Base-by-base conservation (phyloP, 2,329 filamentous ascomycete genomes). In the Fusarium chlamydosporum region DNA sequence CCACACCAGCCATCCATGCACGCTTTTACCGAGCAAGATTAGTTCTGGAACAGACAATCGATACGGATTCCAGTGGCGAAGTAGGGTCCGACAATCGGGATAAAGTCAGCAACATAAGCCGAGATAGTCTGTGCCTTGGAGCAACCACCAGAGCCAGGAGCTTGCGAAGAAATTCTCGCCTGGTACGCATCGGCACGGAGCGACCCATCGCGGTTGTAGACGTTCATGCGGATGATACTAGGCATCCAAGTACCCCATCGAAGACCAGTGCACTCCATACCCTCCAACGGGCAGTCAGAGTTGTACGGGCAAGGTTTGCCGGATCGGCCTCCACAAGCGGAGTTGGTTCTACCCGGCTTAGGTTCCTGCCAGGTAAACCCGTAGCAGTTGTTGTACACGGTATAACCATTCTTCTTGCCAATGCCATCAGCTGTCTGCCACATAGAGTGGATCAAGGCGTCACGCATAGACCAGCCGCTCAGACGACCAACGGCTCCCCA, bases 161-260 rank as follows among this genome's bases (percentile, higher is more conserved):
- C 38, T 12, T 58, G 48, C 6, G 55, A 58, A 3, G 55, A 58
- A 3, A 58, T 55, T 13, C 55, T 42, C 0, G 48, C 55, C 12
- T 58, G 55, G 8, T 58, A 58, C 1, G 48, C 55, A 26, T 58
- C 55, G 1, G 55, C 55, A 2, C 55, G 55, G 0, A 58, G 48
- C 0, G 55, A 58, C 31, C 55, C 55, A 4, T 58, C 55, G 2
- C 55, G 48, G 48, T 58, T 58, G 33, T 58, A 58, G 6, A 58
- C 55, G 2, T 58, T 58, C 31, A 58, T 55, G 23, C 55, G 55
- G 4, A 58, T 43, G 7, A 58, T 58, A 4, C 55, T 58, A n/a
- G 55, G 55, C n/a, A 58, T 33, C 55, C 55, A 58, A 4, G 55
- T 58, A 8, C 55, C 55, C 55, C 48, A 55, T 9, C 55, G 55